These are phyloP conservation scores for Closterium sp. DNA, from an alignment of 139 green algal genomes.

Conservation along the genomic window DNA sequence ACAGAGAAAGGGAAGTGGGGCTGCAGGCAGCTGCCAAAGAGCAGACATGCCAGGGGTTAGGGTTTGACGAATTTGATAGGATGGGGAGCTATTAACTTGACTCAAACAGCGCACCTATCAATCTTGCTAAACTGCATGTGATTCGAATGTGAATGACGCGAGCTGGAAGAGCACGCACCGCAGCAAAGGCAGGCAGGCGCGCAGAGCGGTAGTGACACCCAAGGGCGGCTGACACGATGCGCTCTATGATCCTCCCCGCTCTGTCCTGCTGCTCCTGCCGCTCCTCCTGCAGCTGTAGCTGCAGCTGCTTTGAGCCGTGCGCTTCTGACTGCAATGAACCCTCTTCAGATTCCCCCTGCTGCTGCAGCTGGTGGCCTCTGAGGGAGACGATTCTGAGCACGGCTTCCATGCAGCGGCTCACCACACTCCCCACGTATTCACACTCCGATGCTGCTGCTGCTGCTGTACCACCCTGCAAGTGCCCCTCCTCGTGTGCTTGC, in stretches of 20 bases:
- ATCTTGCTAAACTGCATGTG: too few species aligned
- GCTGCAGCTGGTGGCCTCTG: background rate
- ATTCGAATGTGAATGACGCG: background rate
- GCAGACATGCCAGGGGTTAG: too few species aligned
- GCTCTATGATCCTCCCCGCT: background rate
- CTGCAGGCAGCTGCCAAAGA: too few species aligned
- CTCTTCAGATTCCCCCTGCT: background rate
- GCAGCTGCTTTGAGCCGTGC: background rate
- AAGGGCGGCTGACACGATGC: background rate
- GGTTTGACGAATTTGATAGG: too few species aligned
- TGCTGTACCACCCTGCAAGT: background rate
- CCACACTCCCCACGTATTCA: background rate
- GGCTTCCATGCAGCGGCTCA: background rate
- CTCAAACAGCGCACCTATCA: too few species aligned
- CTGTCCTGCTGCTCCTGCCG: background rate
- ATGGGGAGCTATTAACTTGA: too few species aligned
- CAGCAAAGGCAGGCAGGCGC: background rate
- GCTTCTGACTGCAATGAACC: background rate
- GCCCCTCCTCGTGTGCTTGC: background rate
- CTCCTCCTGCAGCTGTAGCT: background rate
- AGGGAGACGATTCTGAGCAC: background rate
- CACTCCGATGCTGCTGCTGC: background rate
- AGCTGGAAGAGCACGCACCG: background rate
- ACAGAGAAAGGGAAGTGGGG: too few species aligned
- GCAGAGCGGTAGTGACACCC: background rate